Base-by-base conservation (phyloP, 305 asterid genomes). In the Solanum chacoense region DNA sequence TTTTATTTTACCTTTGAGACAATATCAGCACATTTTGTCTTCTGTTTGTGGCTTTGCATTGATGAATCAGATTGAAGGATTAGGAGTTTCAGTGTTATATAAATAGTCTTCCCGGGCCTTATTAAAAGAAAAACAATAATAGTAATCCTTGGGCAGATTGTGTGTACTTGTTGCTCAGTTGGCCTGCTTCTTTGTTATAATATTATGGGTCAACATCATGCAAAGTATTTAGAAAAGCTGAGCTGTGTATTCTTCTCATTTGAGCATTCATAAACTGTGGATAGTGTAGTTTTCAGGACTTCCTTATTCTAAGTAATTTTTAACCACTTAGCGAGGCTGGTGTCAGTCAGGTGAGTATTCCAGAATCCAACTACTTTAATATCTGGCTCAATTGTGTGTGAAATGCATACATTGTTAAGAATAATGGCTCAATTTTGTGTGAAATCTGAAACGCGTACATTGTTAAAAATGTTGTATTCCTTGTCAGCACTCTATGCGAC, bases 401-500 rank as follows among this genome's bases (percentile, higher is more conserved):
- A 74, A 13, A 59, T 6, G 40, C 3, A 32, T 26, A 36, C 8
- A 74, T 16, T 72, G 18, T 63, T 86, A 81, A 92, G 89, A 89
- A 71, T 59, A 87, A 3, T 80, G 63, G 37, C 9, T 79, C 26
- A 55, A 32, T 37, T 31, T 18, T 20, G 42, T 63, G 87, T 42
- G 35, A 74, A 13, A 40, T 63, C 85, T 67, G 35, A 74, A 13
- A 59, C 2, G 34, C 5, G 13, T 26, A 36, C 12, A 74, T 16
- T 63, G 18, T 63, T 88, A 85, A 92, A 90, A 89, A 63, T 59
- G 88, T 3, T 80, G 35, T 76, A n/a, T 87, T 91, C 75, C 50
- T 91, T 93, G 90, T 89, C 98, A 97, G 98, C 94, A 96, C 99
- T 26, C 36, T 97, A 87, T 97, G 99, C 35, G 99, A 97, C 87